phyloP scores from a whole-genome alignment of 2,329 filamentous ascomycete genomes.

The Aspergillus piperis region DNA sequence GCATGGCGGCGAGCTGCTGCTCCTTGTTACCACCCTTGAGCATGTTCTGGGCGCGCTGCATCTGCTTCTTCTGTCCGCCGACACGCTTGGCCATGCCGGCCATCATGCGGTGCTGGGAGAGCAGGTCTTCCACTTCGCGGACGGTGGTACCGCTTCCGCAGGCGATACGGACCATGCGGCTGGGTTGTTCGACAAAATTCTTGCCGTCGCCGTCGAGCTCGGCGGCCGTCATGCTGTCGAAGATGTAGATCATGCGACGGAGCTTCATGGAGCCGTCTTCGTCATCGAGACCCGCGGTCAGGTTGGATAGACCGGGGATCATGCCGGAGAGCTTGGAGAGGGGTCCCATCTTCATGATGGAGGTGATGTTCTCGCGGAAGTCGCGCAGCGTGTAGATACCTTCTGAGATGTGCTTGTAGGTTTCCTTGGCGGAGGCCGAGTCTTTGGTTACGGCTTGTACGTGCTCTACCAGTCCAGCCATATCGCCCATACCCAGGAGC shows the following conservation, averaged over 20 bases:
- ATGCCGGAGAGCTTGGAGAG: constrained; percentile 97
- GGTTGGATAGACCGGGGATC: constrained; percentile 90
- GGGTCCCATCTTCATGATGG: constrained; percentile 99
- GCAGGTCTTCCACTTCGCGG: constrained; percentile 87
- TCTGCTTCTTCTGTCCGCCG: constrained; percentile 96
- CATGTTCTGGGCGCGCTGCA: constrained; percentile 87
- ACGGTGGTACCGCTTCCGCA: constrained; percentile 88
- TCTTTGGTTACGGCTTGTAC: constrained; percentile 94
- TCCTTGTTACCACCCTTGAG: constrained; percentile 90
- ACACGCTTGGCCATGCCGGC: constrained; percentile 99
- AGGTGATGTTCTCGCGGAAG: constrained; percentile 88
- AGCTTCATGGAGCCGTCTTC: constrained; percentile 92
- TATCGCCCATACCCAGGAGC: constrained; percentile 94
- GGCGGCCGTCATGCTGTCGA: constrained; percentile 95
- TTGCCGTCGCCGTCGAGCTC: constrained; percentile 96
- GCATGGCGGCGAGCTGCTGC: constrained; percentile 94
- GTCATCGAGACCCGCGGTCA: constrained; percentile 96
- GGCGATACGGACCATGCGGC: constrained; percentile 88
- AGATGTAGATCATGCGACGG: constrained; percentile 98
- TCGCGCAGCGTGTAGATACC: constrained; percentile 96
- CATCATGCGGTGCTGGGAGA: constrained; percentile 99
- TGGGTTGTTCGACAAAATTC: constrained; percentile 87
- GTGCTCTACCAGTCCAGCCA: constrained; percentile 91
- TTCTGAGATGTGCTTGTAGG: constrained; percentile 97
- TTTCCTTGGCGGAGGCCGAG: constrained; percentile 77